A percentile compares a stretch with the other conserved stretches of the same genome.
Conservation (phyloP, 148 eudicot species). For the Talinum fruticosum region DNA sequence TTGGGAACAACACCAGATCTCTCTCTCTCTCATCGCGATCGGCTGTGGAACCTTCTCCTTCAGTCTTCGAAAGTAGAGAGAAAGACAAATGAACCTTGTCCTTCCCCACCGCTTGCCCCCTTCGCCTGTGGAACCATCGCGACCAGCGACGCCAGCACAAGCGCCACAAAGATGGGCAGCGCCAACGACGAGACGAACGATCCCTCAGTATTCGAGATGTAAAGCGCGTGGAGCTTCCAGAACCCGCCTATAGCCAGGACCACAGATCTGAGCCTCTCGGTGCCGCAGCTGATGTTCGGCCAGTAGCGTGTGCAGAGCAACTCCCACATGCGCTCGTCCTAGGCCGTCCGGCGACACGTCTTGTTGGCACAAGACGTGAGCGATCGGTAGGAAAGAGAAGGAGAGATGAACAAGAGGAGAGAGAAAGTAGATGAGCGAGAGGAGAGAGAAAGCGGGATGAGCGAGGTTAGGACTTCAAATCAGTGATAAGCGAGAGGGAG, state of each 20-base stretch:
- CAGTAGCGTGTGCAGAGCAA: slow-evolving; percentile 7
- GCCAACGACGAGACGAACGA: neutral
- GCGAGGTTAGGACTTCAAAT: no score
- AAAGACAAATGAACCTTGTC: slow-evolving; percentile 61
- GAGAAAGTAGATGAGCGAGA: no score
- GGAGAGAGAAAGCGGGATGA: no score
- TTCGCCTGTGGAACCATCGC: neutral
- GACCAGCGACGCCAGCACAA: neutral
- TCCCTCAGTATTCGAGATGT: neutral
- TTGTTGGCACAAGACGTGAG: slow-evolving; percentile 56
- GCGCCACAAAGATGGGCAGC: neutral
- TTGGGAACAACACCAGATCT: neutral
- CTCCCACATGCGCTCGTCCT: slow-evolving; percentile 47
- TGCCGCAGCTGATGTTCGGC: slow-evolving; percentile 9
- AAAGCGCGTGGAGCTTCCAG: slow-evolving; percentile 6
- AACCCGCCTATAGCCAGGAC: slow-evolving; percentile 10
- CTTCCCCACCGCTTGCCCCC: slow-evolving; percentile 42
- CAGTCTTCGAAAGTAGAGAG: slow-evolving; percentile 52
- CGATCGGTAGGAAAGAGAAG: no score
- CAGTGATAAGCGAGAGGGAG: no score
- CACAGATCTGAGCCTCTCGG: slow-evolving; percentile 5
- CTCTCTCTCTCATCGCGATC: neutral
- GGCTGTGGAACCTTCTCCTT: slow-evolving; percentile 44
- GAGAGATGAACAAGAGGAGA: no score
- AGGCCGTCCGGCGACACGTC: slow-evolving; percentile 54